These are phyloP conservation scores for Dalechampia spathulata DNA, from an alignment of 441 rosid species.

Conservation along the genomic window DNA sequence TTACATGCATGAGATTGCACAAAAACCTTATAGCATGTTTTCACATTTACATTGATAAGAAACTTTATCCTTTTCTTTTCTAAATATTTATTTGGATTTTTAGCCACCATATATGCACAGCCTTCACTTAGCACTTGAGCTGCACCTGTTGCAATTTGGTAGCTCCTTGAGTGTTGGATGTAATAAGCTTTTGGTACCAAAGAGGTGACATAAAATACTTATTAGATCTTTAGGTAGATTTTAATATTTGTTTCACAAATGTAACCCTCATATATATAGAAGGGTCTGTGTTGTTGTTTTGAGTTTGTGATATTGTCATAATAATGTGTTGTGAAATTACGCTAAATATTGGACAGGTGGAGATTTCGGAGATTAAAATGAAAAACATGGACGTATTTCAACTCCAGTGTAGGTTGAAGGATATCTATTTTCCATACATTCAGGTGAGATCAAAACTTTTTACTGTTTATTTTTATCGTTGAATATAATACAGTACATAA, in stretches of 20 bases:
- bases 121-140: not conserved
- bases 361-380: constrained; percentile 35
- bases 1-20: not conserved
- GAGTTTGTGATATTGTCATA: not conserved
- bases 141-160: not conserved
- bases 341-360: constrained; percentile 39
- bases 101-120: too few species aligned
- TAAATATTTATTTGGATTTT: too few species aligned
- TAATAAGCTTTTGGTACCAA: not conserved
- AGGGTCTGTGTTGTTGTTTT: not conserved
- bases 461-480: not conserved
- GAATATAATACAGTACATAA: not conserved
- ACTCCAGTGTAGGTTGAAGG: constrained; percentile 68
- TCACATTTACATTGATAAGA: not conserved
- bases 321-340: not conserved
- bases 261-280: not conserved
- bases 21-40: not conserved
- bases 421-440: constrained; percentile 76
- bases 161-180: not conserved
- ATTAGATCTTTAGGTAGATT: too few species aligned
- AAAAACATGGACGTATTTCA: constrained; percentile 26
- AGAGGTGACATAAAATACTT: too few species aligned
- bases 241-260: not conserved
- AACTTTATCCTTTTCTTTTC: not conserved
- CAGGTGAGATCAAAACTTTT: constrained; percentile 38